Percentiles rank a stretch among this genome's conserved stretches.
Conservation (phyloP, 2,329 filamentous ascomycete genomes). For the Apiospora arundinis region DNA sequence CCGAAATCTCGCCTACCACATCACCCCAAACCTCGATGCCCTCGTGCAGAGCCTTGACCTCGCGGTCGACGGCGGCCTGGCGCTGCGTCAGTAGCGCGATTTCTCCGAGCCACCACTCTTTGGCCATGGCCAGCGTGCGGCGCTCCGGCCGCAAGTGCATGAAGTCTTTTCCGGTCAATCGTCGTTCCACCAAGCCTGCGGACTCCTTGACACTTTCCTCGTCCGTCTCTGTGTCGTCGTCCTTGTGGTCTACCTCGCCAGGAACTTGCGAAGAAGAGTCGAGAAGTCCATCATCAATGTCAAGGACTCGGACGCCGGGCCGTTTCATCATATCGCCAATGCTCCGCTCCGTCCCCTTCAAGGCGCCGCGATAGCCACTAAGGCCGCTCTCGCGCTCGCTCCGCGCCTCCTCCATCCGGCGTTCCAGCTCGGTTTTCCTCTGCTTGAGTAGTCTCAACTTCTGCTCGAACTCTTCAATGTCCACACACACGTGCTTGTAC, state of each 20-base stretch:
- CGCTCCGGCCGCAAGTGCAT: constrained; percentile 66
- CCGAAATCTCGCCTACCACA: constrained; percentile 62
- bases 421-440: constrained; percentile 63
- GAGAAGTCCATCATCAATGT: constrained; percentile 49
- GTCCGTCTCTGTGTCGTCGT: constrained; percentile 20
- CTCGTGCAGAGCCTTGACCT: constrained; percentile 70
- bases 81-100: constrained; percentile 60
- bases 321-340: constrained; percentile 64
- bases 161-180: constrained; percentile 51
- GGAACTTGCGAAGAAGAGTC: constrained; percentile 17
- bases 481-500: constrained; percentile 57
- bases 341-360: constrained; percentile 70
- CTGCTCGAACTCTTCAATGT: constrained; percentile 71
- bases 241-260: constrained; percentile 18
- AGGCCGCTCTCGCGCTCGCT: constrained; percentile 74
- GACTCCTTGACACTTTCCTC: constrained; percentile 28
- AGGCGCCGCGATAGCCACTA: constrained; percentile 72
- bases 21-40: constrained; percentile 72
- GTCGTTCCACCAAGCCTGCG: constrained; percentile 39
- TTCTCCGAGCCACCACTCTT: constrained; percentile 73
- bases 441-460: constrained; percentile 66
- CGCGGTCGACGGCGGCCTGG: constrained; percentile 62
- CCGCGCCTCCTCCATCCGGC: constrained; percentile 65
- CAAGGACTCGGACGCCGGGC: constrained; percentile 61
- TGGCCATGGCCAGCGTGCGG: constrained; percentile 73